A percentile compares a stretch with the other conserved stretches of the same genome.
phyloP scores from a whole-genome alignment of 352 stramenopile genomes.

The Pythium dissimile region DNA sequence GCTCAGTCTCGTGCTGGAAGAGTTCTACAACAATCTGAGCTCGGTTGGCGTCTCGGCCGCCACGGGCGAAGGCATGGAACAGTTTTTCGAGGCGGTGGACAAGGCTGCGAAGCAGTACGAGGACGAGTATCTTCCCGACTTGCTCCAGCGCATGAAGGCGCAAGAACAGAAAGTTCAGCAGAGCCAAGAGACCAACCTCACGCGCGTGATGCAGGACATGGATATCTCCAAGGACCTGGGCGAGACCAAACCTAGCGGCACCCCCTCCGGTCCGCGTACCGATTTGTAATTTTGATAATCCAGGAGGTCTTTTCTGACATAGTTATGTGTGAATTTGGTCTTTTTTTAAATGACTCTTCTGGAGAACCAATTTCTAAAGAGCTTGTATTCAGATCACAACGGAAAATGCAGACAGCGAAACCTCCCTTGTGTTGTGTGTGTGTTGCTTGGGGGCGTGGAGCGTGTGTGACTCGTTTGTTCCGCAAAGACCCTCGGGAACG shows the following conservation, averaged over 20 bases:
- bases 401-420: not conserved
- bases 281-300: constrained; percentile 39
- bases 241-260: constrained; percentile 17
- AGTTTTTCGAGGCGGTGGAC: constrained; percentile 92
- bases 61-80: constrained; percentile 94
- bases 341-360: not conserved
- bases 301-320: not conserved
- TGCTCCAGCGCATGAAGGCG: constrained; percentile 60
- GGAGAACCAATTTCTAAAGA: not conserved
- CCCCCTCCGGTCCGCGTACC: constrained; percentile 42
- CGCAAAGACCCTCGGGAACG: too few species aligned
- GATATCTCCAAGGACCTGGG: constrained; percentile 54
- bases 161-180: constrained; percentile 49
- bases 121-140: constrained; percentile 78
- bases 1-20: constrained; percentile 83
- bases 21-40: constrained; percentile 94
- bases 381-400: constrained; percentile 12
- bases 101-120: constrained; percentile 87
- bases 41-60: constrained; percentile 93
- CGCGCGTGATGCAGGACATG: constrained; percentile 81
- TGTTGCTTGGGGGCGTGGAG: too few species aligned
- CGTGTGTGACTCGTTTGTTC: too few species aligned
- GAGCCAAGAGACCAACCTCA: constrained; percentile 48
- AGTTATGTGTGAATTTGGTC: not conserved
- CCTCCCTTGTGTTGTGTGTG: constrained; percentile 1